phyloP scores from a whole-genome alignment of 352 stramenopile genomes.

The Pythium inflatum region DNA sequence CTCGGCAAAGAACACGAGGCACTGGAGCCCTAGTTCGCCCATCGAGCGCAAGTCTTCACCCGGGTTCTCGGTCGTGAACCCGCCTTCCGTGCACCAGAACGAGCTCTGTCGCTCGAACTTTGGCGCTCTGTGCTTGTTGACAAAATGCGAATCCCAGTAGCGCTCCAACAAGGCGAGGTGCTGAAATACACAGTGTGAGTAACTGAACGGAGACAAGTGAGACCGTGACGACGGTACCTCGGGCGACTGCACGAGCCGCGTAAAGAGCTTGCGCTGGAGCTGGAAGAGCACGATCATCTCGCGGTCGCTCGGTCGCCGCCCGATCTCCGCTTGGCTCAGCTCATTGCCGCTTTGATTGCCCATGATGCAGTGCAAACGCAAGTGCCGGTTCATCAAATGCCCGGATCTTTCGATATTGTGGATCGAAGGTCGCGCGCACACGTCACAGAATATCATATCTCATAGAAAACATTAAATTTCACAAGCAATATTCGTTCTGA shows the following conservation, averaged over 20 bases:
- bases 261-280: conserved; percentile 66
- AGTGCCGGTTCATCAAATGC: neutral
- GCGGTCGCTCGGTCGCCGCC: conserved; percentile 53
- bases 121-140: conserved; percentile 35
- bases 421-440: conserved; percentile 5
- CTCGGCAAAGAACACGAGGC: conserved; percentile 72
- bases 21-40: conserved; percentile 64
- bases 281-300: conserved; percentile 67
- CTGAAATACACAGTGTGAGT: no score
- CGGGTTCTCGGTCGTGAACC: conserved; percentile 59
- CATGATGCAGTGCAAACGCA: conserved; percentile 30
- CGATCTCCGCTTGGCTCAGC: conserved; percentile 43
- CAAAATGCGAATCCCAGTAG: conserved; percentile 61
- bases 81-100: conserved; percentile 48
- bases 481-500: neutral
- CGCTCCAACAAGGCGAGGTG: conserved; percentile 62
- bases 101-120: conserved; percentile 48
- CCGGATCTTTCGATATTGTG: conserved; percentile 12
- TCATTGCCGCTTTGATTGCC: conserved; percentile 45
- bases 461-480: neutral
- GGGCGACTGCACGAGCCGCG: conserved; percentile 61
- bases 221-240: conserved; percentile 37
- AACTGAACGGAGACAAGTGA: neutral
- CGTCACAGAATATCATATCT: conserved; percentile 4
- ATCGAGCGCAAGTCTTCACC: conserved; percentile 57